A percentile compares a stretch with the other conserved stretches of the same genome.
These are phyloP conservation scores for Cupressus sempervirens DNA, from an alignment of 75 land plant genomes.

Conservation along the genomic window DNA sequence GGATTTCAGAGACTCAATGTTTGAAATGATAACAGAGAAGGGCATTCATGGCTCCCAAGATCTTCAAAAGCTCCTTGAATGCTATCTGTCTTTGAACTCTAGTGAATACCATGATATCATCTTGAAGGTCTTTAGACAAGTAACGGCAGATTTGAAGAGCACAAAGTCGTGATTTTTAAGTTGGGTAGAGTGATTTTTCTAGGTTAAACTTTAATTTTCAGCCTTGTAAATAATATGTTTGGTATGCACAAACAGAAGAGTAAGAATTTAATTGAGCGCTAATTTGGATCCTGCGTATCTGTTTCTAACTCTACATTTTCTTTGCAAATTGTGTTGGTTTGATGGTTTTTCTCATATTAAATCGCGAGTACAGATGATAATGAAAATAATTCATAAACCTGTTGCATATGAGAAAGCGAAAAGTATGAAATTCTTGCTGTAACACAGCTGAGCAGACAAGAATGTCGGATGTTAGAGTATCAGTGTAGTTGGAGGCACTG, in stretches of 20 bases:
- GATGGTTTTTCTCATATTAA: not conserved
- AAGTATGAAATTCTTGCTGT: too few species aligned
- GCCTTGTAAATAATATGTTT: not conserved
- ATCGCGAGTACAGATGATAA: not conserved
- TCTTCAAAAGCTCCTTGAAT: constrained; percentile 70
- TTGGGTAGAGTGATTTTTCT: not conserved
- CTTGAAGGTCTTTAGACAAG: constrained; percentile 57
- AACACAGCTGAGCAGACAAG: too few species aligned
- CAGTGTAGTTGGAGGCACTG: too few species aligned
- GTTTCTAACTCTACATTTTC: not conserved
- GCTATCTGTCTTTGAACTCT: constrained; percentile 70
- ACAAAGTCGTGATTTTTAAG: not conserved
- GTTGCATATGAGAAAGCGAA: too few species aligned
- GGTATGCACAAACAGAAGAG: not conserved
- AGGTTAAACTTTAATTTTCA: not conserved
- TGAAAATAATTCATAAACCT: too few species aligned
- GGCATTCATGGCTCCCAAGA: constrained; percentile 34
- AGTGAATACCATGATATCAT: constrained; percentile 69
- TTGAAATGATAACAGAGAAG: constrained; percentile 82
- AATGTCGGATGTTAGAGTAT: too few species aligned
- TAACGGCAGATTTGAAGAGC: constrained; percentile 35
- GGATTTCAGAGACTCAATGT: constrained; percentile 83
- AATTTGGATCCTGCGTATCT: not conserved
- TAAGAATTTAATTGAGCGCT: not conserved
- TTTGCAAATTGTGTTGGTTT: not conserved